phyloP scores from a whole-genome alignment of 129 eudicot species.

The Centaurea solstitialis region DNA sequence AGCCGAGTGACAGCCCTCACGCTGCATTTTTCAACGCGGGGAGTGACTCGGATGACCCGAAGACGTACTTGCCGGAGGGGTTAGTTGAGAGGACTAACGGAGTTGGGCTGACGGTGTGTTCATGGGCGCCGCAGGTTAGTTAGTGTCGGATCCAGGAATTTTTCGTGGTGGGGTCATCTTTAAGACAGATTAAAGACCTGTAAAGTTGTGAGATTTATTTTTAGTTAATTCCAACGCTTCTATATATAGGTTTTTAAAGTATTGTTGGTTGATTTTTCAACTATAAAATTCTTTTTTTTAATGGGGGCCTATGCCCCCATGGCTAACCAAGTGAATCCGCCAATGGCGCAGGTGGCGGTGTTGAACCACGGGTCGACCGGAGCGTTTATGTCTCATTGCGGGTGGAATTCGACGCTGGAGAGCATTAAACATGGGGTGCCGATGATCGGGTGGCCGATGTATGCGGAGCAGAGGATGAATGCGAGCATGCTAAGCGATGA shows the following conservation, averaged over 20 bases:
- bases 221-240: too few relatives aligned
- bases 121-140: slow-evolving; percentile 55
- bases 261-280: too few relatives aligned
- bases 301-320: too few relatives aligned
- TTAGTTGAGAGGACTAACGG: slow-evolving; percentile 38
- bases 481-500: slow-evolving; percentile 48
- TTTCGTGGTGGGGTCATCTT: too few relatives aligned
- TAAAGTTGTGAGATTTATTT: too few relatives aligned
- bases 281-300: too few relatives aligned
- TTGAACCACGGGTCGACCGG: slow-evolving; percentile 45
- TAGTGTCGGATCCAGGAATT: too few relatives aligned
- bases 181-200: too few relatives aligned
- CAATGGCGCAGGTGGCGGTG: slow-evolving; percentile 33
- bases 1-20: slow-evolving; percentile 28
- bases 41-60: slow-evolving; percentile 17
- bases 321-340: too few relatives aligned
- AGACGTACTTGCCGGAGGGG: slow-evolving; percentile 49
- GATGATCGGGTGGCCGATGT: slow-evolving; percentile 61
- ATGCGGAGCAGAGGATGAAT: slow-evolving; percentile 66
- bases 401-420: slow-evolving; percentile 66
- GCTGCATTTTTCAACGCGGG: slow-evolving; percentile 30
- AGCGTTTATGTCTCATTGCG: slow-evolving; percentile 59
- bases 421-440: slow-evolving; percentile 61
- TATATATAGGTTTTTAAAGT: too few relatives aligned
- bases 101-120: slow-evolving; percentile 51